Evolutionary conservation across 495 filamentous ascomycete genomes (phyloP).

Genomic region (Penicillium macrosclerotiorum): DNA sequence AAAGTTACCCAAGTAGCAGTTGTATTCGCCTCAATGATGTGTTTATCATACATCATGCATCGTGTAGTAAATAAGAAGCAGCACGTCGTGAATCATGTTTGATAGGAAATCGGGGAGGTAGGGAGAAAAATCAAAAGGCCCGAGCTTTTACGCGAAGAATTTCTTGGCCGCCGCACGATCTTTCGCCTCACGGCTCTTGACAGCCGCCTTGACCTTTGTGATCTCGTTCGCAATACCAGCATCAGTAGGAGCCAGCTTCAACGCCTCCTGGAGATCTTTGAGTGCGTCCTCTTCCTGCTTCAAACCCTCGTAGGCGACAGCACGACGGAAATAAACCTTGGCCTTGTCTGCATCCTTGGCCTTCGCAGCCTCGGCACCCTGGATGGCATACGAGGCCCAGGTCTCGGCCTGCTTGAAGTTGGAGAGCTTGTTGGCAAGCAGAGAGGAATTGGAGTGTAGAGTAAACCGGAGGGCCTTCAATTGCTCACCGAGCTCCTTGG

Average conservation of each 20-base stretch:
- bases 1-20: not conserved
- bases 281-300: conserved; percentile 87
- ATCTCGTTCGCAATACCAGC: conserved; percentile 73
- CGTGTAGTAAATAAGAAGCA: conserved; percentile 5
- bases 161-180: conserved; percentile 88
- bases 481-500: conserved; percentile 61
- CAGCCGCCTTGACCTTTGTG: conserved; percentile 67
- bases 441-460: conserved; percentile 73
- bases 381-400: conserved; percentile 71
- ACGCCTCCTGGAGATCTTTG: conserved; percentile 72
- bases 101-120: conserved; percentile 2
- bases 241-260: conserved; percentile 73
- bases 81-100: conserved; percentile 36
- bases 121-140: no score
- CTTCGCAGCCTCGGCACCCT: conserved; percentile 51
- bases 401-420: conserved; percentile 65
- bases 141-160: conserved; percentile 73
- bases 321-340: conserved; percentile 85
- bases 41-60: conserved; percentile 25
- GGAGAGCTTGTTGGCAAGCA: conserved; percentile 78
- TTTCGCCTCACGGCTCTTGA: conserved; percentile 71
- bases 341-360: conserved; percentile 75
- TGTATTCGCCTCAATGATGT: conserved; percentile 13
- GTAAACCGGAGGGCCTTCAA: conserved; percentile 73
- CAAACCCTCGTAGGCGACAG: conserved; percentile 64